Conservation (phyloP, 495 filamentous ascomycete species). For the Aspergillus saccharolyticus region DNA sequence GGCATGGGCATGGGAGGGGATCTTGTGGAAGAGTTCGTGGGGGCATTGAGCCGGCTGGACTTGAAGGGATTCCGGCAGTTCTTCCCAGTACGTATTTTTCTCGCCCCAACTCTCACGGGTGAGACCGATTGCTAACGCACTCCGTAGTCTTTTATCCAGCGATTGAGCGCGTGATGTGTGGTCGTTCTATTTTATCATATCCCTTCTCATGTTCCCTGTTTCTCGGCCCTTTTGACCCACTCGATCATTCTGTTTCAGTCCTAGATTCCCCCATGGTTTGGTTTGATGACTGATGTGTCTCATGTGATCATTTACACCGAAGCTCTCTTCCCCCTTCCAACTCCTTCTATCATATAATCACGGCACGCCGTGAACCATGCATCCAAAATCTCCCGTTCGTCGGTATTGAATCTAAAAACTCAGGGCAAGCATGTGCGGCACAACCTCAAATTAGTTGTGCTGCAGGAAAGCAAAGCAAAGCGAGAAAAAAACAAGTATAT, state of each 20-base stretch:
- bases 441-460: background rate
- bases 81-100: slow-evolving; percentile 42
- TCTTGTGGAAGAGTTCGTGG: slow-evolving; percentile 53
- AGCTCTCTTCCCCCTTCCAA: slow-evolving; percentile 1
- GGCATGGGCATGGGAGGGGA: slow-evolving; percentile 50
- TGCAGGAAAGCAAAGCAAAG: background rate
- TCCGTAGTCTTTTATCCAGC: slow-evolving; percentile 43
- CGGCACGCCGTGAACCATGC: background rate
- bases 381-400: background rate
- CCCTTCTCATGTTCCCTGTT: slow-evolving; percentile 20
- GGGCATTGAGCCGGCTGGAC: slow-evolving; percentile 46
- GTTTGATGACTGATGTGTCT: slow-evolving; percentile 25
- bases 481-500: background rate
- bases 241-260: slow-evolving; percentile 15
- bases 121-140: background rate
- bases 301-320: slow-evolving; percentile 9
- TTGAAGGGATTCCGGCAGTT: slow-evolving; percentile 51
- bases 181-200: slow-evolving; percentile 6
- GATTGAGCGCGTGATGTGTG: slow-evolving; percentile 39
- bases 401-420: background rate
- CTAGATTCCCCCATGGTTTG: slow-evolving; percentile 43
- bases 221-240: slow-evolving; percentile 9
- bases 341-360: background rate
- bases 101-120: background rate
- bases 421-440: background rate